These are phyloP conservation scores for Xerocomellus intermedius DNA, from an alignment of 768 basidiomycete species.

Conservation along the genomic window DNA sequence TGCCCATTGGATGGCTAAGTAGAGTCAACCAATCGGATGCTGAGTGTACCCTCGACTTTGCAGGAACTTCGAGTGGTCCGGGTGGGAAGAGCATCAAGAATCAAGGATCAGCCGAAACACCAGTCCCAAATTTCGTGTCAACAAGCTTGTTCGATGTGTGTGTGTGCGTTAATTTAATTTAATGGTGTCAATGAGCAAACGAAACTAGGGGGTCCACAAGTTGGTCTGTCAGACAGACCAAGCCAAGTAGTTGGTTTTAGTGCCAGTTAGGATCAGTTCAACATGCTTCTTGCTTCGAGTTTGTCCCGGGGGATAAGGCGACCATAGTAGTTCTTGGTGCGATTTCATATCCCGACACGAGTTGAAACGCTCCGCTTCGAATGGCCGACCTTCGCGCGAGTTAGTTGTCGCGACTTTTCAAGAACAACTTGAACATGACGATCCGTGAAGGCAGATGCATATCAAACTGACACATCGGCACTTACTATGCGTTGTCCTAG, in stretches of 20 bases:
- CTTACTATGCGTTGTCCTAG: background rate
- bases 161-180: no score
- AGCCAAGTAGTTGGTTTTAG: background rate
- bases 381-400: background rate
- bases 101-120: background rate
- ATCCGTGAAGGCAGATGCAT: background rate
- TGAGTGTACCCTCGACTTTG: background rate
- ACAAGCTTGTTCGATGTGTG: background rate
- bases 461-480: background rate
- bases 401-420: background rate
- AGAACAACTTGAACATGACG: background rate
- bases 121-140: no score
- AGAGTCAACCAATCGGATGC: background rate
- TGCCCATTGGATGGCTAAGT: background rate
- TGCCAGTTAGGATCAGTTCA: background rate
- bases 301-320: background rate
- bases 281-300: background rate
- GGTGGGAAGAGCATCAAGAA: background rate
- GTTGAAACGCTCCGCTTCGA: constrained; percentile 11
- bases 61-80: background rate
- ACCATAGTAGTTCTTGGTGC: background rate
- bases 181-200: background rate
- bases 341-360: constrained; percentile 18
- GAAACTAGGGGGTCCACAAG: background rate
- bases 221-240: background rate